Percentiles rank a stretch among this genome's conserved stretches.
Evolutionary conservation across 805 yeast genomes (phyloP).

Genomic region (Teunomyces aglyptinius): DNA sequence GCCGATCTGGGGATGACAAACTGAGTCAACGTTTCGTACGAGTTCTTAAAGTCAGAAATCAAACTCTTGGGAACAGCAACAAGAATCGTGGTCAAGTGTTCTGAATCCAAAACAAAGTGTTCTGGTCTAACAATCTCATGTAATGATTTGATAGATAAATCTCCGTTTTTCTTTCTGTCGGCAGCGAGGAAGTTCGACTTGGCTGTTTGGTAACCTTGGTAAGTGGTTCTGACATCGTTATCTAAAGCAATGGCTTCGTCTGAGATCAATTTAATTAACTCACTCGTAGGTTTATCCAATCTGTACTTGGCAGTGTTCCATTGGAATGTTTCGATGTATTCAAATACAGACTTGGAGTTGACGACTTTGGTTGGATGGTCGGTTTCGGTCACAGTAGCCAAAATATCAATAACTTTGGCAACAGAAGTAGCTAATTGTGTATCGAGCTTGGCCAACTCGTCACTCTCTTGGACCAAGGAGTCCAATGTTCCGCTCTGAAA

Average conservation of each 20-base stretch:
- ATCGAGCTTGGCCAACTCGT: conserved; percentile 82
- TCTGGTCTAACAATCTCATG: conserved; percentile 84
- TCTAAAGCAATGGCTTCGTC: conserved; percentile 82
- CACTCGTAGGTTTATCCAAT: conserved; percentile 77
- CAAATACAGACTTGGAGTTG: conserved; percentile 49
- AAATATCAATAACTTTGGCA: conserved; percentile 72
- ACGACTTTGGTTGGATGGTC: conserved; percentile 28
- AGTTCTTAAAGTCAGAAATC: conserved; percentile 56
- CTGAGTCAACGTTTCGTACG: conserved; percentile 72
- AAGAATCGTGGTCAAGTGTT: conserved; percentile 80
- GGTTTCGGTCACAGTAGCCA: conserved; percentile 41
- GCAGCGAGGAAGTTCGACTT: conserved; percentile 82
- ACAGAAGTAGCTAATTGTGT: conserved; percentile 69
- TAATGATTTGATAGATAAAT: conserved; percentile 82
- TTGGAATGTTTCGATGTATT: conserved; percentile 68
- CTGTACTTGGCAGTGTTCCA: conserved; percentile 91
- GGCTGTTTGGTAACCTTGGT: conserved; percentile 73
- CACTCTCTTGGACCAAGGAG: conserved; percentile 84
- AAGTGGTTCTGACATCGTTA: conserved; percentile 76
- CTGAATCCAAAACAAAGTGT: conserved; percentile 82
- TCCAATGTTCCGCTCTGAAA: conserved; percentile 96
- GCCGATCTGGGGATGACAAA: conserved; percentile 95
- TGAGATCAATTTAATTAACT: conserved; percentile 66
- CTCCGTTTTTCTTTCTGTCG: conserved; percentile 91
- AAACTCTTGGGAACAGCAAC: conserved; percentile 80